Conservation (phyloP, 2,329 filamentous ascomycete species). For the Aspergillus sp. region DNA sequence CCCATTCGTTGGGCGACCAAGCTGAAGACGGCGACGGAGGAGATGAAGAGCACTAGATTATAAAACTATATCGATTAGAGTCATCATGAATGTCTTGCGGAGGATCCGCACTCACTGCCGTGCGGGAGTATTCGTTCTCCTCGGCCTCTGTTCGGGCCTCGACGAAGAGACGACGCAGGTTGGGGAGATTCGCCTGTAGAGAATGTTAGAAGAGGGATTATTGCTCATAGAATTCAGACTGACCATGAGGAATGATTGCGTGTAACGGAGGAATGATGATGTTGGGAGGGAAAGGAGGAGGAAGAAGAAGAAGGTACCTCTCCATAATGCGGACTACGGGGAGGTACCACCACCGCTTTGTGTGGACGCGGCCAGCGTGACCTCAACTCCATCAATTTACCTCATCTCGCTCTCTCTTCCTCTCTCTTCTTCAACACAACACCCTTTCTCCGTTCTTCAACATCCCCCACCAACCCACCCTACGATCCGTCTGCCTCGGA, state of each 20-base stretch:
- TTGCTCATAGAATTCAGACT: not conserved
- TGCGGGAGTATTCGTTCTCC: constrained; percentile 90
- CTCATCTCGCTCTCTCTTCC: not conserved
- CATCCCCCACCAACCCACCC: not conserved
- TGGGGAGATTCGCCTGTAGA: constrained; percentile 63
- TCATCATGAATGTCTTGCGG: not conserved
- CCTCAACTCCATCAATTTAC: not conserved
- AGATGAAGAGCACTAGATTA: constrained; percentile 94
- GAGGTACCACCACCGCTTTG: too few relatives aligned
- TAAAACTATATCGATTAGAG: constrained; percentile 66
- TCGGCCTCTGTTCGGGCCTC: constrained; percentile 90
- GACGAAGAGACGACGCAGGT: constrained; percentile 92
- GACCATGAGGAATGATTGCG: not conserved
- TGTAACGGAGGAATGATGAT: not conserved
- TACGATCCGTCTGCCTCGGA: not conserved
- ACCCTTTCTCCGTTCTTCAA: constrained; percentile 4
- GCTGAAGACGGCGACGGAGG: constrained; percentile 91
- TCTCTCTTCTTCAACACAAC: constrained; percentile 17
- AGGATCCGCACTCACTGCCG: constrained; percentile 64
- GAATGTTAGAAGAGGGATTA: not conserved
- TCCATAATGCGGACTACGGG: too few relatives aligned
- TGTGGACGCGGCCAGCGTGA: constrained; percentile 2
- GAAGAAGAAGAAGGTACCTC: not conserved
- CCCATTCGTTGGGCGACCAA: constrained; percentile 84
- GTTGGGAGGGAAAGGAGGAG: not conserved